Percentiles rank a stretch among this genome's conserved stretches.
These are phyloP conservation scores for Colletotrichum noveboracense DNA, from an alignment of 2,329 filamentous ascomycete genomes.

Conservation along the genomic window DNA sequence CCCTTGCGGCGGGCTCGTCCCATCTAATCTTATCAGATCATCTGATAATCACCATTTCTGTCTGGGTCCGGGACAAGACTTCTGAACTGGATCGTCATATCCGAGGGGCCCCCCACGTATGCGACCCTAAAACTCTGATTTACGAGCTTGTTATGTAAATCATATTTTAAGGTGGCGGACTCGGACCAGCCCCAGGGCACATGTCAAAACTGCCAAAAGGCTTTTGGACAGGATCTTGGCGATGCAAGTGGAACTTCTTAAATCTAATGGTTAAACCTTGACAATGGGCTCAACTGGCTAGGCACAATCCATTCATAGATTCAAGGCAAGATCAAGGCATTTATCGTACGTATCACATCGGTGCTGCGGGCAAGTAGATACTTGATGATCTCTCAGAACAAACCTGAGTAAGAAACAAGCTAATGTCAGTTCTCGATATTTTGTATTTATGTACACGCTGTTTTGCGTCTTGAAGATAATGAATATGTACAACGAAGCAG, in stretches of 20 bases:
- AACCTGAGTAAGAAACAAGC: neutral
- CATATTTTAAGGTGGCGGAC: neutral
- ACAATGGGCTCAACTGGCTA: neutral
- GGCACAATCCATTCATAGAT: neutral
- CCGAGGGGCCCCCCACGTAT: neutral
- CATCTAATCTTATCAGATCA: constrained; percentile 28
- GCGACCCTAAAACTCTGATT: neutral
- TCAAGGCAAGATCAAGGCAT: neutral
- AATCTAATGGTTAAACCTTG: neutral
- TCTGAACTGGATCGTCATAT: constrained; percentile 1
- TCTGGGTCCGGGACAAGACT: neutral
- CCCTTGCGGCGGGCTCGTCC: neutral
- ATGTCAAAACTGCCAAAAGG: neutral
- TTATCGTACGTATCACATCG: neutral
- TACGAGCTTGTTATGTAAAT: neutral
- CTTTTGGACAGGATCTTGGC: neutral
- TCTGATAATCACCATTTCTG: constrained; percentile 25
- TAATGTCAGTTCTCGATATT: neutral
- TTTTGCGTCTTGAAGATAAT: neutral
- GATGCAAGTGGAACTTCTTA: neutral
- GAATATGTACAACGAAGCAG: neutral
- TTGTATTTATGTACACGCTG: neutral
- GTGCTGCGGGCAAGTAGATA: neutral
- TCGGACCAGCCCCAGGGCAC: neutral
- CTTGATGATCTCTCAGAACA: neutral